Percentiles rank a stretch among this genome's conserved stretches.
These are phyloP conservation scores for Citropsis articulata DNA, from an alignment of 345 rosid genomes.

Conservation along the genomic window DNA sequence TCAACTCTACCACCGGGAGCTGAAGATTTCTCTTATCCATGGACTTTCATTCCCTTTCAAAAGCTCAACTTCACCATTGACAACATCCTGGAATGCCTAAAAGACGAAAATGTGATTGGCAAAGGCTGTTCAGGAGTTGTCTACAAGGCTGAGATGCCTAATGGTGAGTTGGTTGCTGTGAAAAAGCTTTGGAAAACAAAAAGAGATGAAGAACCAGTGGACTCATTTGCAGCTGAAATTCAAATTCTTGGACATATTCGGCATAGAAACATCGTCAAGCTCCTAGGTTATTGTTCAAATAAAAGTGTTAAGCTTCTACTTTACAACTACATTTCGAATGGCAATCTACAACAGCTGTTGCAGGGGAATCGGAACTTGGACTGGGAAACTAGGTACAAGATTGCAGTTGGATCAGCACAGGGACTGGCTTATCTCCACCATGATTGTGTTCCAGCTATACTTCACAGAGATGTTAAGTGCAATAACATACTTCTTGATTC, in stretches of 20 bases:
- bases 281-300: slow-evolving; percentile 85
- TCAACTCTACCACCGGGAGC: slow-evolving; percentile 39
- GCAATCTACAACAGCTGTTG: slow-evolving; percentile 77
- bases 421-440: slow-evolving; percentile 94
- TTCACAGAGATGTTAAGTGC: slow-evolving; percentile 91
- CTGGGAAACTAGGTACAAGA: slow-evolving; percentile 91
- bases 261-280: slow-evolving; percentile 84
- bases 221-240: slow-evolving; percentile 89
- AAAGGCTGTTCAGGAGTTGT: slow-evolving; percentile 95
- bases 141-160: slow-evolving; percentile 81
- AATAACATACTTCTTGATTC: slow-evolving; percentile 89
- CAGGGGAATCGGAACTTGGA: slow-evolving; percentile 66
- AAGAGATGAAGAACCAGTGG: slow-evolving; percentile 52
- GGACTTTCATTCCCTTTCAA: slow-evolving; percentile 96
- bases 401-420: slow-evolving; percentile 87
- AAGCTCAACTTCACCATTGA: slow-evolving; percentile 68
- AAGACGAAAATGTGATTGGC: slow-evolving; percentile 85
- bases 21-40: slow-evolving; percentile 91
- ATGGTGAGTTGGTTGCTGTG: slow-evolving; percentile 74
- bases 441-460: slow-evolving; percentile 83
- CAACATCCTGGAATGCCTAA: slow-evolving; percentile 68
- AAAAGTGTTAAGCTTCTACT: slow-evolving; percentile 81
- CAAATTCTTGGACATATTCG: slow-evolving; percentile 90
- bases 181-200: slow-evolving; percentile 90
- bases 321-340: slow-evolving; percentile 79